Percentiles rank a stretch among this genome's conserved stretches.
Conservation (phyloP, 2,329 filamentous ascomycete genomes). For the Hypomyces rosellus region DNA sequence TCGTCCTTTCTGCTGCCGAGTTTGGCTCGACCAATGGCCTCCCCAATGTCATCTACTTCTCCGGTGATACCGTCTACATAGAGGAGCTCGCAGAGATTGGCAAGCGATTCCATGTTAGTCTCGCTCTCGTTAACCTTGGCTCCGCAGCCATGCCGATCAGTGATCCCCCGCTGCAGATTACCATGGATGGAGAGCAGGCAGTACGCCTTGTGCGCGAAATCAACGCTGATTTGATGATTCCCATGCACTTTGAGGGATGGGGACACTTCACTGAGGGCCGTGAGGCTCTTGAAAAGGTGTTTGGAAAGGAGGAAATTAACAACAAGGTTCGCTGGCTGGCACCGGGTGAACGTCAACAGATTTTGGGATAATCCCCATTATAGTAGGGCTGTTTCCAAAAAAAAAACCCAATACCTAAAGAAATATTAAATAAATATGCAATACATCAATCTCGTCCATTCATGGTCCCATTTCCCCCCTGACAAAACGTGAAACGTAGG, state of each 20-base stretch:
- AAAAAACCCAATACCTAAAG: too few relatives aligned
- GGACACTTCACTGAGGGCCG: constrained; percentile 34
- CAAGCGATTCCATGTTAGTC: constrained; percentile 29
- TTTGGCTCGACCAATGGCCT: constrained; percentile 33
- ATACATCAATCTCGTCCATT: background rate
- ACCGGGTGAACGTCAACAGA: constrained; percentile 16
- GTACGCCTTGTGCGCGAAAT: constrained; percentile 33
- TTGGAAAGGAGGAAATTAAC: constrained; percentile 28
- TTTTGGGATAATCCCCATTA: constrained; percentile 2
- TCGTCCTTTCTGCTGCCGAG: constrained; percentile 29
- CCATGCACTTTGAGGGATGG: constrained; percentile 44
- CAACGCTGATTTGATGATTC: constrained; percentile 35
- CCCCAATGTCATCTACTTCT: constrained; percentile 43
- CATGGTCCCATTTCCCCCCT: constrained; percentile 3
- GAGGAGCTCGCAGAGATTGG: constrained; percentile 31
- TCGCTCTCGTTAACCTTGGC: constrained; percentile 37
- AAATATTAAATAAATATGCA: background rate
- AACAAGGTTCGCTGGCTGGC: constrained; percentile 30
- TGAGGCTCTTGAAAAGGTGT: constrained; percentile 22
- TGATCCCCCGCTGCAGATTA: constrained; percentile 29
- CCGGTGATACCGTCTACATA: constrained; percentile 43
- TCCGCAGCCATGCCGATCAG: constrained; percentile 22
- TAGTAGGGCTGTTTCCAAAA: too few relatives aligned
- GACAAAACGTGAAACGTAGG: constrained; percentile 8
- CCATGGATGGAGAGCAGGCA: constrained; percentile 38